Conservation (phyloP, 441 rosid species). For the Syzygium syzygioides region DNA sequence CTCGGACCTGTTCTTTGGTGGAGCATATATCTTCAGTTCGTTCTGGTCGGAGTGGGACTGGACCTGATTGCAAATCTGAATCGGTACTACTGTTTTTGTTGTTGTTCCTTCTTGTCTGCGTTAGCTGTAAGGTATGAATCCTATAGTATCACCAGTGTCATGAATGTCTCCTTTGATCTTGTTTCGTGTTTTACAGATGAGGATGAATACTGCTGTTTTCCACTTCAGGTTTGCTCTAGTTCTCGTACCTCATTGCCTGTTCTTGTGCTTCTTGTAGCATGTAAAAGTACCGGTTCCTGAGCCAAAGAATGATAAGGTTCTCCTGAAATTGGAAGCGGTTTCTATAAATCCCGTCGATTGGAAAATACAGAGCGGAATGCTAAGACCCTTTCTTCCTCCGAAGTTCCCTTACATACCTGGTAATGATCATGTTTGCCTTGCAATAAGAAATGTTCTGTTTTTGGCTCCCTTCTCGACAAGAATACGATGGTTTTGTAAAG, state of each 20-base stretch:
- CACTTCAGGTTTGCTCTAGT: background rate
- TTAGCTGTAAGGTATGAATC: background rate
- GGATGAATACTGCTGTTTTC: background rate
- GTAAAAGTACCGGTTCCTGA: background rate
- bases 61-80: background rate
- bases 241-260: background rate
- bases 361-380: constrained; percentile 57
- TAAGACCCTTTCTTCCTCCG: constrained; percentile 48
- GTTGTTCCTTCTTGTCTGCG: background rate
- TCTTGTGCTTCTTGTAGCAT: background rate
- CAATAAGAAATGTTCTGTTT: background rate
- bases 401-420: constrained; percentile 61
- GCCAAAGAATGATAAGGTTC: background rate
- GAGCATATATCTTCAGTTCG: background rate
- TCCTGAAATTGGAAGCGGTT: background rate
- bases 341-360: constrained; percentile 36
- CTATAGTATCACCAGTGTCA: background rate
- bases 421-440: background rate
- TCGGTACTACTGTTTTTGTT: background rate
- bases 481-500: background rate
- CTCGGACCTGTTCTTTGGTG: background rate
- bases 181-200: background rate
- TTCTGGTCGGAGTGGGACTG: background rate
- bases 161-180: background rate
- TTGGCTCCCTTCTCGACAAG: background rate